Evolutionary conservation across 257 asterid species (phyloP), one percentile per base, ranked within the genome.

Genomic region (Lantana camara): DNA sequence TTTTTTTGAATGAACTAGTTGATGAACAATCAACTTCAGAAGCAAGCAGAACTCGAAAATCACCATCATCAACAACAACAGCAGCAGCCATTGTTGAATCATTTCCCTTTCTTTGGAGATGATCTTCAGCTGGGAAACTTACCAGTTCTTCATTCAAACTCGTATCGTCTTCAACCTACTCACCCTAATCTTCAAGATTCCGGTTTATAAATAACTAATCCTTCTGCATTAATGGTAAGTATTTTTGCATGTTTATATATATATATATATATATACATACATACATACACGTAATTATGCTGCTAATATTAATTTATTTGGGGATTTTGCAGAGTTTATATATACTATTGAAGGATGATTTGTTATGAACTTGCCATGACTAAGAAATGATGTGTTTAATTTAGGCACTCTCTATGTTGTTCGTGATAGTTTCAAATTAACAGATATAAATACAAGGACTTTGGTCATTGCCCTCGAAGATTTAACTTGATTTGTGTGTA

Each of bases 171-270:
- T 46, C 94, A 82, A 48, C 85, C 94, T 0, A 66, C 81, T 42
- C 93, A 88, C 49, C 90, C 95, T 22, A 85, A 87, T 57, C 90
- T 85, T 67, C 95, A 83, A 70, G 79, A 81, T 14, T 56, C 69
- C 49, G 46, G 22, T 7, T 35, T 35, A 4, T 35, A 35, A 7
- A 3, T 7, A 35, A 5, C 7, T 30, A 2, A 30, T 30, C 35
- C 7, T 30, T 30, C 7, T 3, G 35, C 7, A 2, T 2, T 30
- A 30, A 2, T 30, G 4, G 35, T 30, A 30, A 2, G 7, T 30
- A 30, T 30, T 30, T 30, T 30, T 30, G 35, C 35, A 30, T 30
- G 35, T 30, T 30, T 30, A 30, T 30, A 7, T 30, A 30, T 7
- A 30, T 30, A 30, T 7, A 7, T 30, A 30, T 30, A 30, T 30